These are phyloP conservation scores for Tulasnella sp. DNA, from an alignment of 768 basidiomycete species.

Conservation along the genomic window DNA sequence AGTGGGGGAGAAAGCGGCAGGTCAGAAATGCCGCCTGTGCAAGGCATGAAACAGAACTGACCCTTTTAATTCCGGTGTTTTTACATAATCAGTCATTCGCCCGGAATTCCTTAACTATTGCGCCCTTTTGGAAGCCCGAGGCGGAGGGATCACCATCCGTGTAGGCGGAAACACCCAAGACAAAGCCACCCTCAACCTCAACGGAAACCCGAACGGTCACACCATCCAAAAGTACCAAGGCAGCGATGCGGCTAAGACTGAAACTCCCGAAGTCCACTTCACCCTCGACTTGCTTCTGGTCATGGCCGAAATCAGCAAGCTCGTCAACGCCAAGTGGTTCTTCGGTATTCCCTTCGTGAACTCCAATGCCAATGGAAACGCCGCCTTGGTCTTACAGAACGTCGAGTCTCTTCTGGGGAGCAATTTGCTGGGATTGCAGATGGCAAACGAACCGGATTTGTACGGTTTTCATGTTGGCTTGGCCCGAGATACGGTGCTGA, in stretches of 20 bases:
- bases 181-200: conserved; percentile 1
- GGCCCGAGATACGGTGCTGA: neutral
- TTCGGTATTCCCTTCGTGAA: conserved; percentile 25
- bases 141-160: conserved; percentile 30
- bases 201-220: neutral
- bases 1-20: neutral
- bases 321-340: conserved; percentile 55
- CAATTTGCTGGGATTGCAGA: conserved; percentile 52
- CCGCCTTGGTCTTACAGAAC: conserved; percentile 17
- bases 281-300: conserved; percentile 56
- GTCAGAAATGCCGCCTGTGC: neutral
- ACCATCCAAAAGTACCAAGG: conserved; percentile 5
- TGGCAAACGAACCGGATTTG: conserved; percentile 25
- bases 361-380: conserved; percentile 7
- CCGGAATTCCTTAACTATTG: conserved; percentile 38
- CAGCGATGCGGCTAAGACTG: conserved; percentile 28
- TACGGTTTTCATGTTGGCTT: neutral
- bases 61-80: neutral
- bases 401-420: conserved; percentile 52
- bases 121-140: conserved; percentile 33
- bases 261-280: conserved; percentile 55
- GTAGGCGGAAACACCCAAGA: conserved; percentile 49
- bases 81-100: conserved; percentile 21
- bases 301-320: conserved; percentile 44
- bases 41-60: neutral